Percentiles rank a stretch among this genome's conserved stretches.
phyloP scores from a whole-genome alignment of 2,329 filamentous ascomycete genomes.

The Plenodomus tracheiphilus region DNA sequence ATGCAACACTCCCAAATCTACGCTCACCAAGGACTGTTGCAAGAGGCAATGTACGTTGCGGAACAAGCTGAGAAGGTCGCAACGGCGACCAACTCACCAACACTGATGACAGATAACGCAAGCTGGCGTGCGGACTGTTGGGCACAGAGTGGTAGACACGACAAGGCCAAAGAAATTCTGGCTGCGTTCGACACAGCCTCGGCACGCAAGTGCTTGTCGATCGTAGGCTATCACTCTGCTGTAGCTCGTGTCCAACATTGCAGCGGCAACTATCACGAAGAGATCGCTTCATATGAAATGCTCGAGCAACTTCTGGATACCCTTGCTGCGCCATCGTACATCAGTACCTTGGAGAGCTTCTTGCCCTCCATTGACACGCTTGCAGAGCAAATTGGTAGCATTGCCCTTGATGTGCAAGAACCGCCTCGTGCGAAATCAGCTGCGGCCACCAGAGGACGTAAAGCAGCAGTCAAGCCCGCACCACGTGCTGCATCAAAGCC shows the following conservation, averaged over 20 bases:
- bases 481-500: constrained; percentile 14
- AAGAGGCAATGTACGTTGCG: constrained; percentile 85
- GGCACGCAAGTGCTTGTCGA: constrained; percentile 53
- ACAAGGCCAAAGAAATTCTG: constrained; percentile 56
- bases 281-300: constrained; percentile 54
- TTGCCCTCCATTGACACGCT: constrained; percentile 38
- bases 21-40: constrained; percentile 80
- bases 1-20: constrained; percentile 77
- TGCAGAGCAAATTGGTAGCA: constrained; percentile 48
- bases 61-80: constrained; percentile 82
- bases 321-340: constrained; percentile 44
- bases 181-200: constrained; percentile 52
- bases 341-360: constrained; percentile 31
- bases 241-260: constrained; percentile 55
- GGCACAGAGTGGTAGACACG: constrained; percentile 53
- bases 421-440: constrained; percentile 10
- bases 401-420: constrained; percentile 40
- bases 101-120: constrained; percentile 52
- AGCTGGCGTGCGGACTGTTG: constrained; percentile 53
- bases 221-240: constrained; percentile 55
- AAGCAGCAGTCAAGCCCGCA: constrained; percentile 21
- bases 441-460: constrained; percentile 24
- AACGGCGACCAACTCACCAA: constrained; percentile 64
- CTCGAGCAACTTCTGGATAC: constrained; percentile 51
- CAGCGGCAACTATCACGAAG: constrained; percentile 53